These are phyloP conservation scores for Mortierella sp. DNA, from an alignment of 371 early-diverging fungal genomes.

Conservation along the genomic window DNA sequence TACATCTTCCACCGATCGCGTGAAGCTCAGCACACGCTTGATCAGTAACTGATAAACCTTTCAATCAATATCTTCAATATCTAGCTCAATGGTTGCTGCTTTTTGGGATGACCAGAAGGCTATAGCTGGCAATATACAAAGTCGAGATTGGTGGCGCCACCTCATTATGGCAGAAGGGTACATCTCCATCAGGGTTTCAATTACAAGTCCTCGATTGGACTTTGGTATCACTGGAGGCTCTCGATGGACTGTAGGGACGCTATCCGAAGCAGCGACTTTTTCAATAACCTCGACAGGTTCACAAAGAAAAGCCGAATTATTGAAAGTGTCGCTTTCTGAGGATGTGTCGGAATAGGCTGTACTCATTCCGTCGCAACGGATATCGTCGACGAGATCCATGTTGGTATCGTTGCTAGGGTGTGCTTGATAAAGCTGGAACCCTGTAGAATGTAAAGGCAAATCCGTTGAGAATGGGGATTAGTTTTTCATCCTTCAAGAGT, in stretches of 20 bases:
- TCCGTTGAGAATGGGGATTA: too few species aligned
- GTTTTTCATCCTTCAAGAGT: too few species aligned
- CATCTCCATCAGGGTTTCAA: background rate
- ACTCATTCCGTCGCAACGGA: background rate
- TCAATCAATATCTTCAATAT: background rate
- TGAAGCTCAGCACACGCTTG: background rate
- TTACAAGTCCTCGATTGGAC: slow-evolving; percentile 2
- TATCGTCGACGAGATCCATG: background rate
- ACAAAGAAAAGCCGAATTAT: background rate
- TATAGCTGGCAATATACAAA: background rate
- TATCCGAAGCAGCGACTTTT: background rate
- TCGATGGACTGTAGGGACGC: background rate
- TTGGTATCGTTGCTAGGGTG: background rate
- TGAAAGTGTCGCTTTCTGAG: background rate
- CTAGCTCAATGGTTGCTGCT: background rate
- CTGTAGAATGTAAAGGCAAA: background rate
- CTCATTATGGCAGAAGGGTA: background rate
- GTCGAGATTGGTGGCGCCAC: background rate
- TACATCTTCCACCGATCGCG: background rate
- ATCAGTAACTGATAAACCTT: background rate
- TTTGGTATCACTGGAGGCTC: background rate
- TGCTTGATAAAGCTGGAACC: background rate
- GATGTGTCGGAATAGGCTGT: background rate
- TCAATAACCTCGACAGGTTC: too few species aligned
- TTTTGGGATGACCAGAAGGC: slow-evolving; percentile 13